phyloP scores from a whole-genome alignment of 441 rosid species.

The Biscutella laevigata region DNA sequence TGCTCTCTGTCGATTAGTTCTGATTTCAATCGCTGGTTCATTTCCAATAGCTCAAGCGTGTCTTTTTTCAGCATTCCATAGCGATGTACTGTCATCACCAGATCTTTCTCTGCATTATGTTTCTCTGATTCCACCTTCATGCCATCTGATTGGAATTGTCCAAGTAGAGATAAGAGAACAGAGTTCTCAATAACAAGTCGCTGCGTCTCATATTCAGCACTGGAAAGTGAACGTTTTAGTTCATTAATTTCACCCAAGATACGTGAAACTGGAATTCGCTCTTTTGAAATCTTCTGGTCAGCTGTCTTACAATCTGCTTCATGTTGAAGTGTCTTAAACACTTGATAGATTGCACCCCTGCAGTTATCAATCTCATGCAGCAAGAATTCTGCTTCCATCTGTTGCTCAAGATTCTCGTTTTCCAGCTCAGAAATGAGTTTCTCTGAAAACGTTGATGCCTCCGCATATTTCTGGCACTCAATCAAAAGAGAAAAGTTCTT shows the following conservation, averaged over 20 bases:
- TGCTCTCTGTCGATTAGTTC: constrained; percentile 40
- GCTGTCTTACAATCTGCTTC: constrained; percentile 29
- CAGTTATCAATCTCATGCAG: constrained; percentile 57
- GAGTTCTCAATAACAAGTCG: constrained; percentile 56
- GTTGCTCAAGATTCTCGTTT: constrained; percentile 70
- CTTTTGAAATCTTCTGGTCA: constrained; percentile 27
- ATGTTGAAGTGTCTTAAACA: constrained; percentile 46
- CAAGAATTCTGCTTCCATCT: constrained; percentile 65
- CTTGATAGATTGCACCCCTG: constrained; percentile 46
- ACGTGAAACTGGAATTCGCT: constrained; percentile 35
- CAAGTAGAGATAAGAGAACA: constrained; percentile 43
- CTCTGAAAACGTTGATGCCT: constrained; percentile 53
- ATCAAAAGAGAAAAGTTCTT: constrained; percentile 53
- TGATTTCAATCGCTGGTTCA: constrained; percentile 49
- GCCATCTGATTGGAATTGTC: constrained; percentile 39
- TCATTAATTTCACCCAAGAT: constrained; percentile 39
- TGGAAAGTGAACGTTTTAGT: constrained; percentile 39
- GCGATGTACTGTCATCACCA: constrained; percentile 26
- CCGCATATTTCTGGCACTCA: constrained; percentile 57
- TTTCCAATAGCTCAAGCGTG: constrained; percentile 44
- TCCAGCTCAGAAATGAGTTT: constrained; percentile 54
- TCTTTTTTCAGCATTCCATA: constrained; percentile 37
- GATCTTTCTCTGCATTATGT: constrained; percentile 32
- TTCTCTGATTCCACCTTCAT: constrained; percentile 40
- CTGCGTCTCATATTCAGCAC: constrained; percentile 45